phyloP scores from a whole-genome alignment of 768 basidiomycete species.

The Russula sp. region DNA sequence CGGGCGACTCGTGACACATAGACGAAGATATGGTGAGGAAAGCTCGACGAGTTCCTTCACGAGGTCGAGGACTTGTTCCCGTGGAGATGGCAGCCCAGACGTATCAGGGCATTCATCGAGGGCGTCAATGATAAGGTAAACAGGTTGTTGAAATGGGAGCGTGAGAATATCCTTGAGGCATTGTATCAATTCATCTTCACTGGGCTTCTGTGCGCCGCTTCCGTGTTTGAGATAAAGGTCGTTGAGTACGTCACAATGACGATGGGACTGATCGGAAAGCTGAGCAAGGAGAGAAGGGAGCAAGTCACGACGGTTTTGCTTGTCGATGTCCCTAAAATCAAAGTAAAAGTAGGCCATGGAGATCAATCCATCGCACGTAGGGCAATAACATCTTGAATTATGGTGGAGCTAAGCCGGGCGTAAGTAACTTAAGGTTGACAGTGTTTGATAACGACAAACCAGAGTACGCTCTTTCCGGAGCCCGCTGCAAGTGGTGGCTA shows the following conservation, averaged over 20 bases:
- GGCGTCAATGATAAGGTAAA: not conserved
- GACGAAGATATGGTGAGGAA: not conserved
- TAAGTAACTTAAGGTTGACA: not conserved
- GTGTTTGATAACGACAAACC: not conserved
- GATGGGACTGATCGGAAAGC: not conserved
- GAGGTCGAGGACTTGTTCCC: not conserved
- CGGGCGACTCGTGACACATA: conserved; percentile 9
- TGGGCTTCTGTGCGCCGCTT: not conserved
- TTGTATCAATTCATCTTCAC: not conserved
- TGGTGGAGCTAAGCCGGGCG: not conserved
- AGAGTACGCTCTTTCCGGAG: conserved; percentile 1
- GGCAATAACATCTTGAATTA: not conserved
- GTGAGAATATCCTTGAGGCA: not conserved
- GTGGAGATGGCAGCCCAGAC: conserved; percentile 5
- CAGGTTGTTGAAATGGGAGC: not conserved
- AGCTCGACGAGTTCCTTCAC: not conserved
- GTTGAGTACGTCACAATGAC: not conserved
- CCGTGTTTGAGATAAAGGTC: not conserved
- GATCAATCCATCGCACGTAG: not conserved
- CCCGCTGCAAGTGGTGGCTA: not conserved
- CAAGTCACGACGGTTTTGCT: not conserved
- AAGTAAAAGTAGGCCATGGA: not conserved
- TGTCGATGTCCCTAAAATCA: not conserved
- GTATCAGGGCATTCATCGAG: not conserved
- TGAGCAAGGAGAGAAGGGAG: not conserved